Base-by-base conservation (phyloP, 192 early-diverging fungal species). In the Backusella westeae region DNA sequence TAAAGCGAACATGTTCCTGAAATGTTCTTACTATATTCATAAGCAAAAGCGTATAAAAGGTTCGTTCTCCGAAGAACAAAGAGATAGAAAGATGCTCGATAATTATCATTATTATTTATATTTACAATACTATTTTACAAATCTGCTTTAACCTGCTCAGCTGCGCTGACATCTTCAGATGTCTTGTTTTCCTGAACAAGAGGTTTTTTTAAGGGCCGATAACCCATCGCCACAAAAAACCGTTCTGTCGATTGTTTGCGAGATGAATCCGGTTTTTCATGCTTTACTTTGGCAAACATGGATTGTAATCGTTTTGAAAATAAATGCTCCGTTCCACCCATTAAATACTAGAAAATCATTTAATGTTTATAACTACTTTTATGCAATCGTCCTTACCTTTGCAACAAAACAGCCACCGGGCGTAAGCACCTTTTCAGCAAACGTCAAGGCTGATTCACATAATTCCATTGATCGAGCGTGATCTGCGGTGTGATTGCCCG, bases 201-300 rank as follows among this genome's bases (percentile, higher is more conserved):
- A 21, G n/a, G 21, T 6, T 29, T 14, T 65, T 74, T 74, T 23
- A 41, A 29, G 46, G 74, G 74, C 9, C 53, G 42, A 56, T 84
- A 91, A 1, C 83, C 81, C 3, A 92, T 65, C 49, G 91, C 92
- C 53, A 95, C 87, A 70, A 91, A 85, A 67, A 90, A 95, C 44
- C 85, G 85, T 75, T 95, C 94, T 0, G 92, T 84, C 23, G 91
- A 93, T 72, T 90, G 86, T 74, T 84, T 87, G 4, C 91, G 77
- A 34, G 90, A 91, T 1, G 93, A 90, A 10, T 83, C 73, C 1
- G 94, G 94, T 74, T 94, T 95, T 52, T 90, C 91, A n/a, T 90
- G 78, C 3, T 71, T 67, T 7, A 94, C 90, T 15, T 72, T 83
- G n/a, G 74, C 73, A 77, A 94, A 95, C 15, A 81, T 70, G 0